phyloP scores from a whole-genome alignment of 2,329 filamentous ascomycete genomes.

The Botrytis paeoniae region DNA sequence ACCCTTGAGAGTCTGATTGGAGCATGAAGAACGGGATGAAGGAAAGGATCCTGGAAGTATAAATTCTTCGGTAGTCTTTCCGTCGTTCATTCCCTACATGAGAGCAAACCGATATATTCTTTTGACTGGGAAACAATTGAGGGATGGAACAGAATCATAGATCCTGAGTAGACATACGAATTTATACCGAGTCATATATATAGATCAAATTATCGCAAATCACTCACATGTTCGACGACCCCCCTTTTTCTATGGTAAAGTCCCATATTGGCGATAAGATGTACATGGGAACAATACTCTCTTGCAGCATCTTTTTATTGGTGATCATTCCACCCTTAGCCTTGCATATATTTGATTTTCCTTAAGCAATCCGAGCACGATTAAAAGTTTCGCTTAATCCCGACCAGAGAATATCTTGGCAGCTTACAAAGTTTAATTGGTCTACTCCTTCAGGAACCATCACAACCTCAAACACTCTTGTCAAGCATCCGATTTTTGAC shows the following conservation, averaged over 20 bases:
- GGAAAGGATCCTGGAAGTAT: not conserved
- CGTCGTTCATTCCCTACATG: not conserved
- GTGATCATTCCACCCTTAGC: not conserved
- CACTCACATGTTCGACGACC: not conserved
- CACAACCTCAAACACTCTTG: conserved; percentile 13
- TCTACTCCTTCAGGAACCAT: conserved; percentile 2
- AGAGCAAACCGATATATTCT: not conserved
- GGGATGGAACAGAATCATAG: not conserved
- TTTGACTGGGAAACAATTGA: not conserved
- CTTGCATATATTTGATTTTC: conserved; percentile 10
- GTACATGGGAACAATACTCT: not conserved
- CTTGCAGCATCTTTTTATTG: not conserved
- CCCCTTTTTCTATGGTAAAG: not conserved
- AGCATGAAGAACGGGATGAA: not conserved
- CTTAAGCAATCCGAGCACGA: not conserved
- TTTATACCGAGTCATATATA: not conserved
- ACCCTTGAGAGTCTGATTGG: not conserved
- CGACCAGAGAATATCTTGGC: not conserved
- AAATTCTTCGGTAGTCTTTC: not conserved
- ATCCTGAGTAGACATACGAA: not conserved
- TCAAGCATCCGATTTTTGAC: conserved; percentile 3
- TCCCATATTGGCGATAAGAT: not conserved
- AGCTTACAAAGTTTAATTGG: conserved; percentile 13
- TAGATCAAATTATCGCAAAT: not conserved
- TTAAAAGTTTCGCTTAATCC: conserved; percentile 4